Evolutionary conservation across 2,329 filamentous ascomycete genomes (phyloP).

Genomic region (Aspergillus sclerotialis): DNA sequence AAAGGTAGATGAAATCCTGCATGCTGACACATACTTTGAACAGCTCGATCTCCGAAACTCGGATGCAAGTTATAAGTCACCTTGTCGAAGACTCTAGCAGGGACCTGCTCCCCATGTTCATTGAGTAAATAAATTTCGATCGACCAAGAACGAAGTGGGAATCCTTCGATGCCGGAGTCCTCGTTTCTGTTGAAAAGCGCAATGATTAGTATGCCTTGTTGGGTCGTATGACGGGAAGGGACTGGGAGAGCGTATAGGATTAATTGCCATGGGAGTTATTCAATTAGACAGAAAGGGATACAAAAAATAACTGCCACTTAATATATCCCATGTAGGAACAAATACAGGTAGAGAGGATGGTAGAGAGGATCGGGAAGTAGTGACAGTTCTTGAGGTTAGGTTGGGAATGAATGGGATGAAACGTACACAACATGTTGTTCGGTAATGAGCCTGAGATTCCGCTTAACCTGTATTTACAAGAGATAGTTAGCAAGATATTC

Average conservation of each 20-base stretch:
- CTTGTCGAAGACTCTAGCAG: constrained; percentile 83
- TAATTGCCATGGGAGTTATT: too few species aligned
- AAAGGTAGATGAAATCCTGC: constrained; percentile 2
- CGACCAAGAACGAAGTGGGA: constrained; percentile 88
- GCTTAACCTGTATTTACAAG: constrained; percentile 58
- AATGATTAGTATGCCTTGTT: constrained; percentile 6
- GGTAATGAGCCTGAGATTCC: constrained; percentile 86
- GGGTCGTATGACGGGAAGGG: too few species aligned
- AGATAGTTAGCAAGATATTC: neutral
- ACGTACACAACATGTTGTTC: constrained; percentile 84
- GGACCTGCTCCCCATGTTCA: constrained; percentile 74
- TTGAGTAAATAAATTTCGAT: constrained; percentile 80
- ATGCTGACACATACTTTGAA: constrained; percentile 61
- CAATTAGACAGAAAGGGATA: too few species aligned
- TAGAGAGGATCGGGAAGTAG: constrained; percentile 5
- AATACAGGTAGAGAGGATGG: constrained; percentile 4
- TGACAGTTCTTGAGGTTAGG: too few species aligned
- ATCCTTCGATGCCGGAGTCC: constrained; percentile 73
- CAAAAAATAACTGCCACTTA: too few species aligned
- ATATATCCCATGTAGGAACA: too few species aligned
- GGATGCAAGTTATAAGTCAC: constrained; percentile 90
- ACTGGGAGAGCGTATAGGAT: too few species aligned
- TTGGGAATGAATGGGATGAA: too few species aligned
- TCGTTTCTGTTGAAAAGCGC: constrained; percentile 62
- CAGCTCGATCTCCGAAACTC: constrained; percentile 73